phyloP scores from a whole-genome alignment of 2,329 filamentous ascomycete genomes.

The Diplodia seriata region DNA sequence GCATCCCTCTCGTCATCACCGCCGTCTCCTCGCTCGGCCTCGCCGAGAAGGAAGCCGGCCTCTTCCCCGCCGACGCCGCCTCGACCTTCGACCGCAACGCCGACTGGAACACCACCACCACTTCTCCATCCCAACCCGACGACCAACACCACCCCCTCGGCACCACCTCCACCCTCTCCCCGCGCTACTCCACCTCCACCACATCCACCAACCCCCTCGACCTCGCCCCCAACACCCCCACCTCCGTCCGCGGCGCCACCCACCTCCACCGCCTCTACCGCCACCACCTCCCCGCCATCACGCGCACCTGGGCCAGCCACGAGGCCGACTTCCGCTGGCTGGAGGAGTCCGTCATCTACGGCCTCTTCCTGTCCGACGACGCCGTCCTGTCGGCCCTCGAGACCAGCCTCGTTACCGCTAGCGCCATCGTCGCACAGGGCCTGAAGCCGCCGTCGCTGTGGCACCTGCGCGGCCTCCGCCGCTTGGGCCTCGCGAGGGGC shows the following conservation, averaged over 20 bases:
- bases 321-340: constrained; percentile 51
- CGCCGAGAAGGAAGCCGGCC: constrained; percentile 18
- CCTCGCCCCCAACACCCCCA: not conserved
- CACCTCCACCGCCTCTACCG: constrained; percentile 14
- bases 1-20: constrained; percentile 29
- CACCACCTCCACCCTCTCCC: not conserved
- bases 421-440: constrained; percentile 66
- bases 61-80: constrained; percentile 6
- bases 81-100: not conserved
- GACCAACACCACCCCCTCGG: not conserved
- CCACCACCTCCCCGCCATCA: constrained; percentile 11
- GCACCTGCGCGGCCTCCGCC: constrained; percentile 60
- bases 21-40: constrained; percentile 17
- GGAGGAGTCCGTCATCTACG: constrained; percentile 63
- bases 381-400: constrained; percentile 61
- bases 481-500: constrained; percentile 56
- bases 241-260: constrained; percentile 3
- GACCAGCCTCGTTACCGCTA: constrained; percentile 62
- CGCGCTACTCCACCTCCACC: not conserved
- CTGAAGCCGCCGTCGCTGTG: constrained; percentile 60
- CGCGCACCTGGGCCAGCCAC: constrained; percentile 11
- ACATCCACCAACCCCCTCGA: not conserved
- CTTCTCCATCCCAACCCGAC: not conserved
- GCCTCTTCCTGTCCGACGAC: constrained; percentile 64
- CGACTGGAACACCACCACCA: not conserved